phyloP scores from a whole-genome alignment of 2,329 filamentous ascomycete genomes.

The Mycosphaerella sp. region DNA sequence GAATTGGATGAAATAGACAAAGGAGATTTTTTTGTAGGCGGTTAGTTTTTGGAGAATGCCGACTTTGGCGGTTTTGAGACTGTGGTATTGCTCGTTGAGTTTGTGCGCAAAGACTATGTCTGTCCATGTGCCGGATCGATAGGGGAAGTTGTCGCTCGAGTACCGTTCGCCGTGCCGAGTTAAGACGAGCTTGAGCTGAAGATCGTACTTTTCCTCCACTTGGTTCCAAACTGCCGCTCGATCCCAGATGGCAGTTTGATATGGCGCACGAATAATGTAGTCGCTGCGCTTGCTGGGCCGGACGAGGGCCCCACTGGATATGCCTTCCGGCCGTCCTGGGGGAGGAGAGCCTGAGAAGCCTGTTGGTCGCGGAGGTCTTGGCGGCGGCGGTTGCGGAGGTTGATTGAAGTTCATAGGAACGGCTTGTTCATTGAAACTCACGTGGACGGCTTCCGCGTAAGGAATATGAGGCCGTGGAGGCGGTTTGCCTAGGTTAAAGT shows the following conservation, averaged over 20 bases:
- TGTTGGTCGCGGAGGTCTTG: neutral
- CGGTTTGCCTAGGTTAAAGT: neutral
- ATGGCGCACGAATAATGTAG: conserved; percentile 3
- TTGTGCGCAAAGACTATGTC: conserved; percentile 14
- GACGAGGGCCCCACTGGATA: neutral
- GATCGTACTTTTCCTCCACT: neutral
- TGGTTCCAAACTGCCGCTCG: conserved; percentile 11
- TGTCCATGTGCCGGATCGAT: conserved; percentile 10
- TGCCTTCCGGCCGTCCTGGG: neutral
- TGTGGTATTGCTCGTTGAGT: conserved; percentile 11
- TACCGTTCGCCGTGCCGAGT: conserved; percentile 18
- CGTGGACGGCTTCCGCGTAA: neutral
- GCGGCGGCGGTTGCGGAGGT: conserved; percentile 1
- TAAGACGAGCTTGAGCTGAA: conserved; percentile 14
- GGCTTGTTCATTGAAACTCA: neutral
- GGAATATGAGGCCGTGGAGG: neutral
- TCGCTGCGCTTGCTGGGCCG: conserved; percentile 1
- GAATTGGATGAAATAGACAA: conserved; percentile 20
- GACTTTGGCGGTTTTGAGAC: conserved; percentile 17
- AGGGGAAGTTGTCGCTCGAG: conserved; percentile 8
- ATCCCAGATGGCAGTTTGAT: conserved; percentile 14
- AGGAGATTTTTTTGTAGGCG: conserved; percentile 16
- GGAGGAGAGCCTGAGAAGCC: neutral
- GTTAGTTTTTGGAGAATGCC: conserved; percentile 18
- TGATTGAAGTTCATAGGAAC: neutral